These are phyloP conservation scores for Pleurostoma richardsiae DNA, from an alignment of 2,329 filamentous ascomycete species.

Conservation along the genomic window DNA sequence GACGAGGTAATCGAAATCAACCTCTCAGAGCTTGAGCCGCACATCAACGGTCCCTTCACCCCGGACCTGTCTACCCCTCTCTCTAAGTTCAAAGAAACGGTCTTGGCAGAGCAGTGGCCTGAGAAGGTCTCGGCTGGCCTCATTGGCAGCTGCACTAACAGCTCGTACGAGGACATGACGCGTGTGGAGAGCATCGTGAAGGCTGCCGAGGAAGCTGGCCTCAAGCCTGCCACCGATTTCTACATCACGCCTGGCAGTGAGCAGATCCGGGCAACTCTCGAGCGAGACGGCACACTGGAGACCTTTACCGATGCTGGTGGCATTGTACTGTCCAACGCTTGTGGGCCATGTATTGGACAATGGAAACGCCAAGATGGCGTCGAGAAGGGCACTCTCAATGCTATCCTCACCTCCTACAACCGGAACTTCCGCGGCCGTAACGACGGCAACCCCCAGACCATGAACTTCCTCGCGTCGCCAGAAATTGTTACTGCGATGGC, in stretches of 20 bases:
- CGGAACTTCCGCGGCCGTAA: slow-evolving; percentile 97
- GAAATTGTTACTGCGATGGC: slow-evolving; percentile 96
- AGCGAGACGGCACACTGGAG: slow-evolving; percentile 78
- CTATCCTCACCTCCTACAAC: slow-evolving; percentile 96
- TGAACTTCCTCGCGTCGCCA: slow-evolving; percentile 98
- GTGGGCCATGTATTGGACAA: slow-evolving; percentile 88
- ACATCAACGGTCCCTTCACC: slow-evolving; percentile 96
- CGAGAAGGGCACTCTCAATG: slow-evolving; percentile 79
- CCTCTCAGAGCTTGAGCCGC: slow-evolving; percentile 83
- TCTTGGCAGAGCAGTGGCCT: slow-evolving; percentile 84
- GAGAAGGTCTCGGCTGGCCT: slow-evolving; percentile 85
- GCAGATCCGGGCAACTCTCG: slow-evolving; percentile 91
- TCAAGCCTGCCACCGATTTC: slow-evolving; percentile 86
- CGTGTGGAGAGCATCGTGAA: slow-evolving; percentile 89
- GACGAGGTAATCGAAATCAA: slow-evolving; percentile 90
- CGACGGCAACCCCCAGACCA: slow-evolving; percentile 91
- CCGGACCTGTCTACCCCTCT: slow-evolving; percentile 91
- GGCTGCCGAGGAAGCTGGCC: slow-evolving; percentile 81
- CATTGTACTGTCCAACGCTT: slow-evolving; percentile 88
- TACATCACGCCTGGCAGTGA: slow-evolving; percentile 96
- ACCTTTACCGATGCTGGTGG: slow-evolving; percentile 86
- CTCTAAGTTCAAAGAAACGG: slow-evolving; percentile 81
- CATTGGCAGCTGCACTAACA: slow-evolving; percentile 98
- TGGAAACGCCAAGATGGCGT: slow-evolving; percentile 90
- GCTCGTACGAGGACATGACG: slow-evolving; percentile 98